These are phyloP conservation scores for Penicillium nordicum DNA, from an alignment of 2,329 filamentous ascomycete species.

Conservation along the genomic window DNA sequence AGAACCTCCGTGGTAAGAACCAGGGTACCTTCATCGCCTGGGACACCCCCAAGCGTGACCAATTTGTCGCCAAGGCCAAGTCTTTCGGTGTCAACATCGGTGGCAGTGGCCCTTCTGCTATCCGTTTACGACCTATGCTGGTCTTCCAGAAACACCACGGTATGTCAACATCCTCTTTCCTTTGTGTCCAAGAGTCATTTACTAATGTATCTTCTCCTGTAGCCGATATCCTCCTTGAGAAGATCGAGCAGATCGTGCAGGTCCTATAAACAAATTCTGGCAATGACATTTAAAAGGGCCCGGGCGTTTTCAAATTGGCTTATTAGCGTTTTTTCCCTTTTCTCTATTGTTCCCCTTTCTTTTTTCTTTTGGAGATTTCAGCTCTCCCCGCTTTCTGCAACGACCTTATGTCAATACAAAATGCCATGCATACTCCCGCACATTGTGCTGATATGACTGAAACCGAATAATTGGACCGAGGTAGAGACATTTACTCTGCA, in stretches of 20 bases:
- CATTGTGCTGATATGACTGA: constrained; percentile 6
- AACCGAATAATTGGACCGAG: background rate
- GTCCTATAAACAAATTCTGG: constrained; percentile 28
- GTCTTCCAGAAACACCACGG: constrained; percentile 64
- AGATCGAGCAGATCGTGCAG: constrained; percentile 69
- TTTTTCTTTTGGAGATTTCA: constrained; percentile 6
- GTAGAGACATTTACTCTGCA: background rate
- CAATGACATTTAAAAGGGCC: constrained; percentile 4
- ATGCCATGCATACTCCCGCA: constrained; percentile 19
- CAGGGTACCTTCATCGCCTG: constrained; percentile 92
- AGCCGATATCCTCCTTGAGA: constrained; percentile 73
- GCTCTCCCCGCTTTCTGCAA: constrained; percentile 1
- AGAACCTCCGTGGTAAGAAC: constrained; percentile 80
- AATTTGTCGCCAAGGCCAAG: constrained; percentile 77
- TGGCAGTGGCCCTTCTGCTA: constrained; percentile 70
- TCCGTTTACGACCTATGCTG: constrained; percentile 83
- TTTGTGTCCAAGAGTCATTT: background rate
- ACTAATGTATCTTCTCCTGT: background rate
- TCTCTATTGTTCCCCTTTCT: background rate
- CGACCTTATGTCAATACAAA: constrained; percentile 18
- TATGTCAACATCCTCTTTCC: constrained; percentile 40
- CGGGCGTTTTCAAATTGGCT: constrained; percentile 17
- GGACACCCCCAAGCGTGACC: constrained; percentile 65
- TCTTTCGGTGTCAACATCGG: constrained; percentile 78
- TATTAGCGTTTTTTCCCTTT: constrained; percentile 18